Evolutionary conservation across 2,329 filamentous ascomycete genomes (phyloP).

Genomic region (Pseudocercospora cruenta): DNA sequence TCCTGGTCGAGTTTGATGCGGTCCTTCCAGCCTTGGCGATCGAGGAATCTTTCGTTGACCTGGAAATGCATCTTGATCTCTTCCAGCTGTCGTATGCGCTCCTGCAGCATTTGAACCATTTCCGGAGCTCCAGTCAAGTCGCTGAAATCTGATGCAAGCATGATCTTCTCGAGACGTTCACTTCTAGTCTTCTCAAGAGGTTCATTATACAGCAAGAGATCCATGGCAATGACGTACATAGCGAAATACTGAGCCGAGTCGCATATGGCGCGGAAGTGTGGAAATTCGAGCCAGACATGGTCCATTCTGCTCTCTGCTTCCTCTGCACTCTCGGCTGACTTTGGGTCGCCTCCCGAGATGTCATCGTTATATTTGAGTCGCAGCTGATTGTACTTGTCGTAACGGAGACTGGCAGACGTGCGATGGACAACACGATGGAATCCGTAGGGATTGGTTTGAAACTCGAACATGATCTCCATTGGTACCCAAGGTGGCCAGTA

Average conservation of each 20-base stretch:
- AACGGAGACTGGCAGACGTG: slow-evolving; percentile 90
- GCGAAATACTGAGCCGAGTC: slow-evolving; percentile 98
- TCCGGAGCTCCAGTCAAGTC: slow-evolving; percentile 91
- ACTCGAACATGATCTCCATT: slow-evolving; percentile 98
- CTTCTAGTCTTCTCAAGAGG: slow-evolving; percentile 95
- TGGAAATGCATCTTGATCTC: slow-evolving; percentile 98
- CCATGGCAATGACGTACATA: slow-evolving; percentile 96
- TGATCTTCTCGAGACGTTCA: slow-evolving; percentile 96
- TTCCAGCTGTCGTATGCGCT: slow-evolving; percentile 88
- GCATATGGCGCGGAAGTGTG: slow-evolving; percentile 89
- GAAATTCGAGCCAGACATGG: slow-evolving; percentile 95
- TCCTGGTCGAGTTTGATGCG: slow-evolving; percentile 87
- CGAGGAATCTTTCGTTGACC: slow-evolving; percentile 82
- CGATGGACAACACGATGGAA: slow-evolving; percentile 97
- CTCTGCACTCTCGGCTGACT: slow-evolving; percentile 45
- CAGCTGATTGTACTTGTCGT: slow-evolving; percentile 97
- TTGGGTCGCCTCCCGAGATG: slow-evolving; percentile 62
- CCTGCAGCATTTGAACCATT: slow-evolving; percentile 88
- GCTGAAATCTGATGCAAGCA: slow-evolving; percentile 97
- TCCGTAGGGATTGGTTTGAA: slow-evolving; percentile 90
- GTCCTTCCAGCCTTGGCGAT: slow-evolving; percentile 89
- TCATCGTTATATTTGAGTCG: slow-evolving; percentile 97
- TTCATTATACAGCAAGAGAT: slow-evolving; percentile 94
- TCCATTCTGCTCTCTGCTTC: slow-evolving; percentile 75
- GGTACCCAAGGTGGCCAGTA: slow-evolving; percentile 98